These are phyloP conservation scores for Orobanche coerulescens DNA, from an alignment of 257 asterid species.

Conservation along the genomic window DNA sequence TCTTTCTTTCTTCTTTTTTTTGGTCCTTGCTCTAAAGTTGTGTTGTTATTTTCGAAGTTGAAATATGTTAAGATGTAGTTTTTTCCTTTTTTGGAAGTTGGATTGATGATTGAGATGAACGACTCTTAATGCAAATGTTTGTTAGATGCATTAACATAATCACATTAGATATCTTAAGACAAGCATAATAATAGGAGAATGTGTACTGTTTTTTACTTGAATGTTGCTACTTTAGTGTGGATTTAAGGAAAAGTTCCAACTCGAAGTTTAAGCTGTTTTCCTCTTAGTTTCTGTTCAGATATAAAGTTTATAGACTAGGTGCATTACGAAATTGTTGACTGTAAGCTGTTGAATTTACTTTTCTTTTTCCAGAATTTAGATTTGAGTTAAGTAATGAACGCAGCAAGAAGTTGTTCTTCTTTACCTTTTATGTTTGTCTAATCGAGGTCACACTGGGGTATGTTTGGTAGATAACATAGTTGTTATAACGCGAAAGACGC, in stretches of 20 bases:
- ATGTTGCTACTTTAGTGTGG: background rate
- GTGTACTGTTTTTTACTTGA: background rate
- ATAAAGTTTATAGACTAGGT: background rate
- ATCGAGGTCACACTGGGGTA: conserved; percentile 16
- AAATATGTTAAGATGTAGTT: background rate
- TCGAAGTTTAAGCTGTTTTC: background rate
- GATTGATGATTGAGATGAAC: conserved; percentile 13
- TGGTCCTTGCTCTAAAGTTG: conserved; percentile 8
- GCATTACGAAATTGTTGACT: background rate
- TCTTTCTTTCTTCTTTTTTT: conserved; percentile 15
- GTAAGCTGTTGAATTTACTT: background rate
- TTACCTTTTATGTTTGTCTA: conserved; percentile 9
- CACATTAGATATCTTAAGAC: background rate
- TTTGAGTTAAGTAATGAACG: background rate
- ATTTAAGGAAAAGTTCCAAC: background rate
- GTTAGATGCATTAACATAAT: conserved; percentile 11
- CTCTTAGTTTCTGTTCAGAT: background rate
- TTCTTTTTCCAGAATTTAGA: background rate
- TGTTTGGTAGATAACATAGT: no score
- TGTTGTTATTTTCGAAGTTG: conserved; percentile 7
- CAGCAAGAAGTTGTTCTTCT: background rate
- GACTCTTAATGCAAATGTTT: conserved; percentile 10
- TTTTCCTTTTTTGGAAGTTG: conserved; percentile 3
- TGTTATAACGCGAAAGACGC: no score
- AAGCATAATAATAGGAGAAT: conserved; percentile 6